These are phyloP conservation scores for Nadsonia starkeyi-henricii DNA, from an alignment of 1,139 yeast genomes.

Conservation along the genomic window DNA sequence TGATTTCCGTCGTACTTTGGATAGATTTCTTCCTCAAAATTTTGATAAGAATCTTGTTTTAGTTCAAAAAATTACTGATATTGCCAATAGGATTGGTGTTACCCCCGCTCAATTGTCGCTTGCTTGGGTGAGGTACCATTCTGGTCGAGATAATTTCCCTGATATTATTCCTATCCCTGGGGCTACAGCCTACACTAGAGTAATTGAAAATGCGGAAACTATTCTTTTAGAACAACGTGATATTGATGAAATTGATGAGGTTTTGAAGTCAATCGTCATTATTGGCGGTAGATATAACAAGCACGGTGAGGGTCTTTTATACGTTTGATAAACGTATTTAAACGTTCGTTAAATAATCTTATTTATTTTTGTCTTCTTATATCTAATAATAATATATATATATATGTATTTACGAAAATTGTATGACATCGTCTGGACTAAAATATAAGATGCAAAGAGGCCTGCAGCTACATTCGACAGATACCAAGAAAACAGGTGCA, in stretches of 20 bases:
- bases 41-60: constrained; percentile 37
- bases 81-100: constrained; percentile 33
- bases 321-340: not conserved
- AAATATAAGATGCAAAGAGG: no score
- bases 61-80: constrained; percentile 31
- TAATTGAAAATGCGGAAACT: constrained; percentile 41
- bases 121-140: constrained; percentile 45
- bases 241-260: constrained; percentile 29
- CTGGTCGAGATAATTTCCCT: constrained; percentile 35
- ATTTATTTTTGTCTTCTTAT: no score
- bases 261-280: constrained; percentile 28
- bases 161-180: constrained; percentile 68
- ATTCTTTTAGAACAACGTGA: constrained; percentile 39
- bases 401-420: no score
- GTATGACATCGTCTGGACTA: no score
- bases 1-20: constrained; percentile 34
- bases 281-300: constrained; percentile 31
- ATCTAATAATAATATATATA: no score
- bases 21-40: constrained; percentile 46
- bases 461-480: no score
- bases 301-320: constrained; percentile 3
- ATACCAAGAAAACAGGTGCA: no score
- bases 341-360: not conserved
- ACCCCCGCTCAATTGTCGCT: constrained; percentile 57
- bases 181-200: constrained; percentile 44